Percentiles rank a stretch among this genome's conserved stretches.
phyloP scores from a whole-genome alignment of 2,329 filamentous ascomycete species.

The Truncatella angustata region DNA sequence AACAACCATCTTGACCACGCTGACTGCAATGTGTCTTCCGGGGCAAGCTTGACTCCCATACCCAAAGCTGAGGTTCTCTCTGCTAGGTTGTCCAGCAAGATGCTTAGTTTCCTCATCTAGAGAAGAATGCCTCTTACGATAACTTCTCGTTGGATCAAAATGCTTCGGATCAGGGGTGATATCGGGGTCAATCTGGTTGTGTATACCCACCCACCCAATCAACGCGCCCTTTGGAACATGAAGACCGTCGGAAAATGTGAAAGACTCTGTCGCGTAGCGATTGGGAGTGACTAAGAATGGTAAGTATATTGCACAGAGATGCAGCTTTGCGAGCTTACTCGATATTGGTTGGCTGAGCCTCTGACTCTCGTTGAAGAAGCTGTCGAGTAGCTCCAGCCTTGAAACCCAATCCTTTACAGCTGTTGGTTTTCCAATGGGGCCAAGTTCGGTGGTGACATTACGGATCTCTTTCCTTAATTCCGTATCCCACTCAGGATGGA shows the following conservation, averaged over 20 bases:
- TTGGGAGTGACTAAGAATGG: constrained; percentile 7
- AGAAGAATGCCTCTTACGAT: constrained; percentile 6
- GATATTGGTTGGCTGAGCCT: constrained; percentile 4
- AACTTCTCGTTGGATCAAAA: constrained; percentile 11
- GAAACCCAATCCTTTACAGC: neutral
- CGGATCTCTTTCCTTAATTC: neutral
- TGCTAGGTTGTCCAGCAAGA: constrained; percentile 1
- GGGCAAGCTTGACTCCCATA: constrained; percentile 10
- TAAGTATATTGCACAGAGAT: no score
- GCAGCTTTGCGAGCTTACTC: constrained; percentile 1
- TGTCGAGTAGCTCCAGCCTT: constrained; percentile 9
- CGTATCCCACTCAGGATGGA: neutral
- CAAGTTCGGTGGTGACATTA: neutral
- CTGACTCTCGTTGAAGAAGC: constrained; percentile 10
- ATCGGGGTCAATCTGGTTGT: constrained; percentile 5
- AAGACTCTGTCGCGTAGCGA: constrained; percentile 2
- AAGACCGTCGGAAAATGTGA: constrained; percentile 6
- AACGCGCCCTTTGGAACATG: constrained; percentile 9
- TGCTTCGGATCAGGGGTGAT: constrained; percentile 2
- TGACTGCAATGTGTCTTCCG: constrained; percentile 5
- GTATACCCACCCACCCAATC: constrained; percentile 2
- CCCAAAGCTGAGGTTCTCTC: constrained; percentile 9
- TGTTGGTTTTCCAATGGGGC: neutral
- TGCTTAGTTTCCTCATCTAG: neutral
- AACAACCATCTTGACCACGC: constrained; percentile 9